Evolutionary conservation across 805 yeast genomes (phyloP).

Genomic region (Starmera dryadoides): DNA sequence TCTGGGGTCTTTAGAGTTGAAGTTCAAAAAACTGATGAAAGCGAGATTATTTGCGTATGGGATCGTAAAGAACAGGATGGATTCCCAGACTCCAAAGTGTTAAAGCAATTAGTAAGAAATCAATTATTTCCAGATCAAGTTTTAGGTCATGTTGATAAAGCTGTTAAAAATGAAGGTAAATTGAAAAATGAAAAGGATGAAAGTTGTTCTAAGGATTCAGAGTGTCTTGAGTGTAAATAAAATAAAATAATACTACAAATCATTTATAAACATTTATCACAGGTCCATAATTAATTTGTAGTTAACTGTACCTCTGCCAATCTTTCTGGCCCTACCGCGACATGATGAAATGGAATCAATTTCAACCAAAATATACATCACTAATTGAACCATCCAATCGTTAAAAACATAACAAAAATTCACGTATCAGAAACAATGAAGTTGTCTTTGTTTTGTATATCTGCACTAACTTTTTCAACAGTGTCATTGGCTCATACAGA

Average conservation of each 20-base stretch:
- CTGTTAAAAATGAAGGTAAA: slow-evolving; percentile 12
- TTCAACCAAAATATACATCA: no score
- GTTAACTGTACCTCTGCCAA: no score
- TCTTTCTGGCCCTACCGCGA: no score
- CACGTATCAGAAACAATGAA: neutral
- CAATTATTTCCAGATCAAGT: slow-evolving; percentile 43
- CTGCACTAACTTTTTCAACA: neutral
- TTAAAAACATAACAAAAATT: neutral
- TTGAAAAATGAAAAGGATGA: slow-evolving; percentile 5
- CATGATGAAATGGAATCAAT: no score
- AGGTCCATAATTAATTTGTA: no score
- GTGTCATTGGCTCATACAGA: slow-evolving; percentile 11
- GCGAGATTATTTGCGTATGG: slow-evolving; percentile 39
- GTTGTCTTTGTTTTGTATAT: neutral
- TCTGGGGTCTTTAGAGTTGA: slow-evolving; percentile 57
- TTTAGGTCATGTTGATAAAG: slow-evolving; percentile 60
- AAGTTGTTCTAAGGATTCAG: neutral
- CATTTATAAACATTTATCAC: no score
- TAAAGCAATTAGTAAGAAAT: slow-evolving; percentile 63
- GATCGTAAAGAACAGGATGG: slow-evolving; percentile 60
- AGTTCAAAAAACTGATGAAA: slow-evolving; percentile 30
- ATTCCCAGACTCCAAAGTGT: slow-evolving; percentile 78
- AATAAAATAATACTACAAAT: no score
- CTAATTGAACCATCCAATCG: no score
- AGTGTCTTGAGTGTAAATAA: slow-evolving; percentile 14